Base-by-base conservation (phyloP, 2,329 filamentous ascomycete species). In the Aureobasidium zeae region DNA sequence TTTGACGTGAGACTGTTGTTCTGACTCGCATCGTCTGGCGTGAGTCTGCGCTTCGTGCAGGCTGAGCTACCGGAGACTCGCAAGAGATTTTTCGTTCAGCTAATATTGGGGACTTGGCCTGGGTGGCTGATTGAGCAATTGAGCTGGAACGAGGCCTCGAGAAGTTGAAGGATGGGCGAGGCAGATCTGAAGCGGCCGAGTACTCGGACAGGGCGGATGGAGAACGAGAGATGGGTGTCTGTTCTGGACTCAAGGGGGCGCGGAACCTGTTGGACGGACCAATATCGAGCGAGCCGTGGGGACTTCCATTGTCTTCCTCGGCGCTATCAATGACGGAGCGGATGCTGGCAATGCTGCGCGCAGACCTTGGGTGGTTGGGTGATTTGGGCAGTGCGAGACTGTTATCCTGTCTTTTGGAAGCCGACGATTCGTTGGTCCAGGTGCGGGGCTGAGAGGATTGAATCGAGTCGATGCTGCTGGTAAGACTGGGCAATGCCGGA, bases 91-190 rank as follows among this genome's bases (percentile, higher is more conserved):
- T n/a, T n/a, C n/a, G n/a, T n/a, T n/a, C n/a, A n/a, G n/a, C n/a
- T n/a, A n/a, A n/a, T n/a, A n/a, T 45, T 31, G 7, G 43, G 38
- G 2, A n/a, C 9, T 25, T 45, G 25, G 4, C 33, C 12, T 45
- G 26, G 6, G 25, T 19, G 9, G 17, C 26, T n/a, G 28, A 56
- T 17, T 52, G 54, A 37, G 51, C 57, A 22, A 68, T 65, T 48
- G 79, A 75, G 57, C 81, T 74, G 61, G 89, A 95, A 48, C 94
- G 66, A 0, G 91, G 91, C 31, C 91, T 76, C 1, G 91, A 96
- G 61, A 96, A 96, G 63, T 98, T 96, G 65, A 93, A 89, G 0
- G 83, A 78, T 1, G 86, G 83, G 12, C 81, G 76, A 10, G 81
- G 77, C 25, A 87, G 63, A 21, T 69, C 64, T 13, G 56, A 71